Percentiles rank a stretch among this genome's conserved stretches.
Conservation (phyloP, 129 eudicot species). For the Escallonia rubra region DNA sequence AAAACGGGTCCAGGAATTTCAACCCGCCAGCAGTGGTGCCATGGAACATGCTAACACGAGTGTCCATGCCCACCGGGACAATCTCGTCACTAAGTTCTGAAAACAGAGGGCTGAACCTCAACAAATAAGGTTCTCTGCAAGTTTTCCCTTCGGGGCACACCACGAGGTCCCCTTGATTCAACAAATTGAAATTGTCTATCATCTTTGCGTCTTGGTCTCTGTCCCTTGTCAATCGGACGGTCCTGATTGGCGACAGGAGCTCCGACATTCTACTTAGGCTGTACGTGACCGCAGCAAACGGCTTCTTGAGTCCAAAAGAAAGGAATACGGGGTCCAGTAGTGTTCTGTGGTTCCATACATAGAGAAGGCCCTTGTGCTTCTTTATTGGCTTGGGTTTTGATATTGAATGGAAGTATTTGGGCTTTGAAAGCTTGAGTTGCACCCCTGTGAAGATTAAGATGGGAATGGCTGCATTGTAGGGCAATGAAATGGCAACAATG, state of each 20-base stretch:
- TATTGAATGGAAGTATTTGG: conserved; percentile 1
- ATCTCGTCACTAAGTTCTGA: conserved; percentile 55
- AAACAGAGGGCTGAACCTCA: conserved; percentile 67
- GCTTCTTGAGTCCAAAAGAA: conserved; percentile 35
- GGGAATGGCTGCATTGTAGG: conserved; percentile 20
- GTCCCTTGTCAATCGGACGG: conserved; percentile 53
- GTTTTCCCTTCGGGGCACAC: conserved; percentile 93
- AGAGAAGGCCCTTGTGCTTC: conserved; percentile 39
- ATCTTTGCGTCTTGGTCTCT: conserved; percentile 38
- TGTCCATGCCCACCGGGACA: conserved; percentile 65
- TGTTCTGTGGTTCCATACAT: conserved; percentile 71
- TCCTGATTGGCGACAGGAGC: conserved; percentile 55
- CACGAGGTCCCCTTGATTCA: conserved; percentile 54
- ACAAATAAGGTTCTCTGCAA: conserved; percentile 68
- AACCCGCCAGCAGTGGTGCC: conserved; percentile 73
- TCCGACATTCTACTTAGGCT: conserved; percentile 60
- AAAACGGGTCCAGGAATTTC: conserved; percentile 58
- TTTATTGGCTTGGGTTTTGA: neutral
- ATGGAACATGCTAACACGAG: conserved; percentile 55
- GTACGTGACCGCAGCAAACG: conserved; percentile 55
- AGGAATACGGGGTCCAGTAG: conserved; percentile 59
- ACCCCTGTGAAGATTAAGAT: conserved; percentile 40
- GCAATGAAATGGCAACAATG: conserved; percentile 27
- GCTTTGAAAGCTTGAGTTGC: conserved; percentile 26
- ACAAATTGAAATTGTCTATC: conserved; percentile 37